Conservation (phyloP, 2,329 filamentous ascomycete genomes). For the Fusarium sp. region DNA sequence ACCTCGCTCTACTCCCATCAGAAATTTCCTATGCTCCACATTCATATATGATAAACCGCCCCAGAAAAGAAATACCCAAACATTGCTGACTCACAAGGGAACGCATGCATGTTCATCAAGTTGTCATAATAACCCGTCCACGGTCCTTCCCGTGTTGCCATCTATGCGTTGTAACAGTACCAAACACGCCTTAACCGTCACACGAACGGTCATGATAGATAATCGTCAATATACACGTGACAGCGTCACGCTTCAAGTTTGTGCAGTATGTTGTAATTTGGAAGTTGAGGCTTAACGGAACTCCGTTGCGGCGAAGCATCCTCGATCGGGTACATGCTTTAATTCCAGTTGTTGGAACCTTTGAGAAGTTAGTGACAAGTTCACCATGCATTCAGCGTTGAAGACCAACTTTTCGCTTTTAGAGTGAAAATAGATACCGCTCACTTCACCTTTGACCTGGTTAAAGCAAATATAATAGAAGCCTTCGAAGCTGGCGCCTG, state of each 20-base stretch:
- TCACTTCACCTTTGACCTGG: slow-evolving; percentile 85
- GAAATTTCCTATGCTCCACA: slow-evolving; percentile 41
- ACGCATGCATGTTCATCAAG: slow-evolving; percentile 30
- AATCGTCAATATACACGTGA: slow-evolving; percentile 9
- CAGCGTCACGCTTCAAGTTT: slow-evolving; percentile 10
- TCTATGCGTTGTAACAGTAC: slow-evolving; percentile 42
- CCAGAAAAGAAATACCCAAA: slow-evolving; percentile 26
- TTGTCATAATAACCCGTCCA: slow-evolving; percentile 37
- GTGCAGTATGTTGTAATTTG: background rate
- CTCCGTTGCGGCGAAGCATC: slow-evolving; percentile 88
- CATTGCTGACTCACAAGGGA: slow-evolving; percentile 29
- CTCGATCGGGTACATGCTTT: slow-evolving; percentile 85
- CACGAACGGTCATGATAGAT: slow-evolving; percentile 17
- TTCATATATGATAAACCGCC: slow-evolving; percentile 33
- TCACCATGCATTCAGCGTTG: background rate
- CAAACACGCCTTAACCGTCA: slow-evolving; percentile 18
- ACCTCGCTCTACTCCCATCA: slow-evolving; percentile 39
- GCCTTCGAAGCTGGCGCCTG: slow-evolving; percentile 94
- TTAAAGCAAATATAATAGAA: slow-evolving; percentile 99
- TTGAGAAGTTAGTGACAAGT: slow-evolving; percentile 12
- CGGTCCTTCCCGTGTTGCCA: slow-evolving; percentile 35
- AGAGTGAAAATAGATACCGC: slow-evolving; percentile 96
- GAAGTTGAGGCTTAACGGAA: slow-evolving; percentile 63
- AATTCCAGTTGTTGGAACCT: slow-evolving; percentile 95
- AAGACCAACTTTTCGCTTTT: slow-evolving; percentile 92